Conservation (phyloP, 345 rosid species). For the Limnanthes douglasii region DNA sequence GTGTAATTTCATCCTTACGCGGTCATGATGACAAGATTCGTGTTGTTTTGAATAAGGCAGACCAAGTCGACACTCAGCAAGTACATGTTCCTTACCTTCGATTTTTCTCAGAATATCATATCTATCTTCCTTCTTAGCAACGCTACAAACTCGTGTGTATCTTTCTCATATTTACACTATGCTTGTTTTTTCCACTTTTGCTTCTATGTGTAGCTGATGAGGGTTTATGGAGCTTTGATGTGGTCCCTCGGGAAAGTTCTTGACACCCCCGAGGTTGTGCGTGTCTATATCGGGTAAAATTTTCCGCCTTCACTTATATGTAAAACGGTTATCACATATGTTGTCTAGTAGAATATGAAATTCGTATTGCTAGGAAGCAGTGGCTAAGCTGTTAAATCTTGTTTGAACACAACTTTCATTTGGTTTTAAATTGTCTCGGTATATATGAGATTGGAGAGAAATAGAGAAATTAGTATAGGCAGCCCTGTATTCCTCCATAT, state of each 20-base stretch:
- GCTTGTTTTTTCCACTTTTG: slow-evolving; percentile 3
- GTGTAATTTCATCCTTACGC: slow-evolving; percentile 78
- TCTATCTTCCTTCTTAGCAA: slow-evolving; percentile 2
- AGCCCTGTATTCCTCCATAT: too few relatives aligned
- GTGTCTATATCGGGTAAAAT: slow-evolving; percentile 88
- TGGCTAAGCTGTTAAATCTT: too few relatives aligned
- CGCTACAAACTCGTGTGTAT: too few relatives aligned
- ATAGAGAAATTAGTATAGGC: too few relatives aligned
- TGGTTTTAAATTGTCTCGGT: not conserved
- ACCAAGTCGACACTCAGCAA: slow-evolving; percentile 91
- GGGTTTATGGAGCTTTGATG: slow-evolving; percentile 97
- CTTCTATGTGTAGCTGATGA: slow-evolving; percentile 88
- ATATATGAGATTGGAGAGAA: not conserved
- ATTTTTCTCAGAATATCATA: not conserved
- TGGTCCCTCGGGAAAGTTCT: slow-evolving; percentile 99
- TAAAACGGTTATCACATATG: too few relatives aligned
- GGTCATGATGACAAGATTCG: slow-evolving; percentile 98
- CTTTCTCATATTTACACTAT: slow-evolving; percentile 2
- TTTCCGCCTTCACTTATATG: not conserved
- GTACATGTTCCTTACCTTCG: slow-evolving; percentile 15
- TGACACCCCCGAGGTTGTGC: slow-evolving; percentile 85
- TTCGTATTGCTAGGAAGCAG: too few relatives aligned
- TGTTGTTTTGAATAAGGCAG: slow-evolving; percentile 92
- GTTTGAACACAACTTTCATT: not conserved
- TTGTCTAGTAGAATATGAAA: too few relatives aligned